Evolutionary conservation across 2,329 filamentous ascomycete species (phyloP), one percentile per base, ranked within the genome.

Genomic region (Pseudopithomyces maydicus): DNA sequence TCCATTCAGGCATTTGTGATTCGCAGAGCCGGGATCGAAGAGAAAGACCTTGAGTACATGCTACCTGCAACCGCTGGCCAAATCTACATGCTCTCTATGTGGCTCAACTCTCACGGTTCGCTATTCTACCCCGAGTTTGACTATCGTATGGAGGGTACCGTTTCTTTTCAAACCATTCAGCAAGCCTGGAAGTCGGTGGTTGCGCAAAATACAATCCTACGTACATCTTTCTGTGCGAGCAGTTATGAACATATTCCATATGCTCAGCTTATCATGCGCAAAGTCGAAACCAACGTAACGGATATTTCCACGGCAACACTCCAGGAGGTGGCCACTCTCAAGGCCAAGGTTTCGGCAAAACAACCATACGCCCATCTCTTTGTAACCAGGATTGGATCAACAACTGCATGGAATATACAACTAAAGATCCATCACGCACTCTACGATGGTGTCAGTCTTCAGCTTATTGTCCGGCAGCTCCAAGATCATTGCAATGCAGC

Each of bases 381-480:
- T 57, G 76, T 71, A 6, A 70, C 66, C 63, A 70, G 19, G n/a
- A 11, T 11, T 15, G 33, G 12, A 45, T 68, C 59, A 1, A n/a
- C 59, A 2, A 54, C 53, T 22, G 72, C 73, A 15, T 79, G 77
- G 62, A 57, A 64, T 7, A 54, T 81, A 43, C 63, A 76, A 44
- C 76, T 83, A 2, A 79, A 80, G 23, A 88, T 97, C 4, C 92
- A 97, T 61, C 93, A 98, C 72, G 90, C 90, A 0, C 80, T 97
- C 0, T 98, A 97, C 69, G 94, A 97, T 72, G 92, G 88, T 6
- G 82, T 96, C 57, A 95, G 90, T 65, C 79, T 97, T 4, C 85
- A 88, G 0, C 71, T 82, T 0, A 77, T 96, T 6, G 78, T 92
- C 20, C 70, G 81, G 14, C 75, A 83, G 39, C 75, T 89, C 12